Conservation (phyloP, 139 green algal species). For the Zygnema circumcarinatum region DNA sequence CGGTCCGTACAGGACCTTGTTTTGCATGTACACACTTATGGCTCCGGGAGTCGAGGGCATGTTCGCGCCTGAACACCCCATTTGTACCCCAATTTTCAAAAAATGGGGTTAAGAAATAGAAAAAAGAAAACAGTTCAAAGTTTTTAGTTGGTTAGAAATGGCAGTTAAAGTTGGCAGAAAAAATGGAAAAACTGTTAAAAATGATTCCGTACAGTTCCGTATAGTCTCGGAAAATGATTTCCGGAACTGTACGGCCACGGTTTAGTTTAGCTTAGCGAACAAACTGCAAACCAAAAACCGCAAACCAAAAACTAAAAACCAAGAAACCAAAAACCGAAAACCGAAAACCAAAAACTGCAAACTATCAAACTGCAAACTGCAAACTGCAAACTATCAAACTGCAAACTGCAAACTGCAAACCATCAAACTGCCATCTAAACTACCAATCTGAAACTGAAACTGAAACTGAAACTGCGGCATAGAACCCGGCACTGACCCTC, state of each 20-base stretch:
- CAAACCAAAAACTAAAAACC: not conserved
- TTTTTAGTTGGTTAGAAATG: too few species aligned
- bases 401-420: conserved; percentile 1
- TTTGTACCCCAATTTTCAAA: too few species aligned
- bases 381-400: not conserved
- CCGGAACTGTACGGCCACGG: too few species aligned
- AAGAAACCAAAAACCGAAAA: not conserved
- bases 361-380: not conserved
- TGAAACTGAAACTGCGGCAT: not conserved
- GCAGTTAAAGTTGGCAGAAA: too few species aligned
- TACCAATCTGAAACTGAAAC: conserved; percentile 11
- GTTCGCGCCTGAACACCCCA: conserved; percentile 75
- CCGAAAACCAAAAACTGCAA: not conserved
- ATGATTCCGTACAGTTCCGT: too few species aligned
- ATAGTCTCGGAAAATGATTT: conserved; percentile 2
- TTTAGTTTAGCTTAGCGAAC: too few species aligned
- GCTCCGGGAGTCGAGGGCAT: conserved; percentile 79
- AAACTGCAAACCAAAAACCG: not conserved
- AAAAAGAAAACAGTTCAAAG: too few species aligned
- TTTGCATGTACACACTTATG: conserved; percentile 68
- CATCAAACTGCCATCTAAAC: not conserved
- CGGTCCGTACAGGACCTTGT: conserved; percentile 69
- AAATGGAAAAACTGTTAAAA: too few species aligned
- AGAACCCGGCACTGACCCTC: conserved; percentile 62
- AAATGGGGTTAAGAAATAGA: too few species aligned